Percentiles rank a stretch among this genome's conserved stretches.
Evolutionary conservation across 2,329 filamentous ascomycete genomes (phyloP).

Genomic region (Alternaria viburni): DNA sequence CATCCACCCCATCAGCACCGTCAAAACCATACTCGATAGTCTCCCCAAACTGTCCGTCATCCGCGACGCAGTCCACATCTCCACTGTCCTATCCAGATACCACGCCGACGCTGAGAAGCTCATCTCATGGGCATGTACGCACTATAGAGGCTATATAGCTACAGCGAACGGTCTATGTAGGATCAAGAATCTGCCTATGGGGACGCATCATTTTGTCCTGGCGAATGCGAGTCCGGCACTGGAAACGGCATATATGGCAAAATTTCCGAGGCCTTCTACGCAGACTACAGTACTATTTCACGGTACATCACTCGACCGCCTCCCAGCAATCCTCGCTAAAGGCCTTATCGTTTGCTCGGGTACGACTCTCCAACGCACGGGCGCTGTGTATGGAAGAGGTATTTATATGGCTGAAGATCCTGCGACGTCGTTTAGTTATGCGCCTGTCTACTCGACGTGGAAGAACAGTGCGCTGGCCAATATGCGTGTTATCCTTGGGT

Average conservation of each 20-base stretch:
- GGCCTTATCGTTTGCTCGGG: slow-evolving; percentile 35
- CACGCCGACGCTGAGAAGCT: slow-evolving; percentile 32
- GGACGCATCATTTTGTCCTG: slow-evolving; percentile 43
- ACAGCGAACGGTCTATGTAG: slow-evolving; percentile 32
- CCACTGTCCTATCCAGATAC: slow-evolving; percentile 15
- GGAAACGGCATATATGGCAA: slow-evolving; percentile 29
- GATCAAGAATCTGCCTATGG: slow-evolving; percentile 35
- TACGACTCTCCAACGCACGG: slow-evolving; percentile 38
- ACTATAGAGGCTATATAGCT: slow-evolving; percentile 38
- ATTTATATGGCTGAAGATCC: slow-evolving; percentile 44
- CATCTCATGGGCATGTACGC: slow-evolving; percentile 39
- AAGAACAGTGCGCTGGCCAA: slow-evolving; percentile 31
- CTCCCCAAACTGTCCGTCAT: slow-evolving; percentile 32
- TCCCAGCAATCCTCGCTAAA: slow-evolving; percentile 39
- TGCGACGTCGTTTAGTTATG: slow-evolving; percentile 30
- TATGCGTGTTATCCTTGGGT: slow-evolving; percentile 38
- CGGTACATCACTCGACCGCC: slow-evolving; percentile 41
- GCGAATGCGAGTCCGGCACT: slow-evolving; percentile 35
- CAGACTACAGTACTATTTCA: slow-evolving; percentile 40
- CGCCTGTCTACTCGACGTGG: slow-evolving; percentile 30
- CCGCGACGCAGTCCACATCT: slow-evolving; percentile 22
- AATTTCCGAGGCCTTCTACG: slow-evolving; percentile 8
- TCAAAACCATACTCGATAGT: slow-evolving; percentile 31
- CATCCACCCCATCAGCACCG: slow-evolving; percentile 12
- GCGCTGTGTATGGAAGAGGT: slow-evolving; percentile 40